A percentile compares a stretch with the other conserved stretches of the same genome.
These are phyloP conservation scores for Cyclotella kingstonii DNA, from an alignment of 108 stramenopile genomes.

Conservation along the genomic window DNA sequence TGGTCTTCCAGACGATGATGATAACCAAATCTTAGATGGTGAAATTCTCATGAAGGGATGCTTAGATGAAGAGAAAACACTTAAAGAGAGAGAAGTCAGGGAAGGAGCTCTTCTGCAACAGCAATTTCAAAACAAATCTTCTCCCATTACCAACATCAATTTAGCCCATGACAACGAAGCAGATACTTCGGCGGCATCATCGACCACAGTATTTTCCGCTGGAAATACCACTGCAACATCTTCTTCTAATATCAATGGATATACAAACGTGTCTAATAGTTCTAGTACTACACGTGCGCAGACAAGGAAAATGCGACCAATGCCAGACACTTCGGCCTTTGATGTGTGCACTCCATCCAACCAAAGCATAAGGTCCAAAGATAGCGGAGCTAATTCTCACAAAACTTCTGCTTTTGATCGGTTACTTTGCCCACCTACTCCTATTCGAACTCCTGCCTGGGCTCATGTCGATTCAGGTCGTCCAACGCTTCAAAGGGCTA, in stretches of 20 bases:
- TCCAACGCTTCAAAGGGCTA: constrained; percentile 39
- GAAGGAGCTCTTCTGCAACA: neutral
- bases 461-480: constrained; percentile 45
- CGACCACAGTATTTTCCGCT: constrained; percentile 10
- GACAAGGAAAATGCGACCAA: constrained; percentile 56
- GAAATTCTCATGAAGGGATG: constrained; percentile 9
- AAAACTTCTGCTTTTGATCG: constrained; percentile 37
- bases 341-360: constrained; percentile 44
- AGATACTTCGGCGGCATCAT: constrained; percentile 7
- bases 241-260: constrained; percentile 28
- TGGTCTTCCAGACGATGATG: constrained; percentile 26
- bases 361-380: constrained; percentile 35
- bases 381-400: constrained; percentile 44
- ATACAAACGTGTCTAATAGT: constrained; percentile 10
- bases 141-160: neutral
- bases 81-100: constrained; percentile 6
- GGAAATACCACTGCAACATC: constrained; percentile 20
- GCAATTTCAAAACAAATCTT: constrained; percentile 4
- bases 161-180: neutral
- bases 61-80: constrained; percentile 11
- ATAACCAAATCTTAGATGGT: constrained; percentile 20
- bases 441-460: constrained; percentile 77
- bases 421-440: constrained; percentile 72
- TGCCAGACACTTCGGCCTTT: constrained; percentile 84
- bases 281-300: constrained; percentile 30